Base-by-base conservation (phyloP, 352 stramenopile species). In the Phytopythium litorale region DNA sequence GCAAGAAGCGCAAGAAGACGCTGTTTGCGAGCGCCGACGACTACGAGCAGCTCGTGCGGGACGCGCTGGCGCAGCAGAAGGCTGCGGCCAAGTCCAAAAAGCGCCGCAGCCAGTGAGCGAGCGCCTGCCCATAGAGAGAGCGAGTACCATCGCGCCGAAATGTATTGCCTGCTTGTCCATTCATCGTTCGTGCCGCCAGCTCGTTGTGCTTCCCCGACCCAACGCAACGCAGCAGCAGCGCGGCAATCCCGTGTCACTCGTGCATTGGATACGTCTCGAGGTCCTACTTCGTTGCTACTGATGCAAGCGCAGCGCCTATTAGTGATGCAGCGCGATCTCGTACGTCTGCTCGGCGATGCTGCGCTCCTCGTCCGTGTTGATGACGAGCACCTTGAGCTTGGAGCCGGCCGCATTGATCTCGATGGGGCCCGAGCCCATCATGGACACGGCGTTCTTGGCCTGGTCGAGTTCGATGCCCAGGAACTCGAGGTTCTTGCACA, bases 361-460 rank as follows among this genome's bases (percentile, higher is more conserved):
- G 58, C 76, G 74, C 73, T 97, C 90, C 76, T 97, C 90, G 66
- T 97, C 83, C n/a, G 88, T 97, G 21, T 87, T 87, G 67, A 97
- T 81, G 28, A 95, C 89, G 38, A 97, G 57, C 43, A 96, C 79
- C 60, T 90, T 86, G 38, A 76, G 81, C 59, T 72, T 79, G 16
- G 73, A 80, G 25, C 65, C 66, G 15, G 58, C 42, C 6, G 75
- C 62, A 54, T 92, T 75, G 58, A 92, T 91, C 65, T 90, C 76
- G 28, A 85, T 65, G 11, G 76, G 79, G 12, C 79, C 80, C 5
- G 71, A 71, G 23, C 79, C 81, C 54, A 89, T 76, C 69, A 78
- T 86, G 50, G 78, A 86, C 38, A 64, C 58, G 13, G 76, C 75
- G 66, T 96, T 96, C 73, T 88, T 88, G 19, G 62, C 66, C 40